Evolutionary conservation across 2,329 filamentous ascomycete species (phyloP), one percentile per base, ranked within the genome.

Genomic region (Botrytis cinerea): DNA sequence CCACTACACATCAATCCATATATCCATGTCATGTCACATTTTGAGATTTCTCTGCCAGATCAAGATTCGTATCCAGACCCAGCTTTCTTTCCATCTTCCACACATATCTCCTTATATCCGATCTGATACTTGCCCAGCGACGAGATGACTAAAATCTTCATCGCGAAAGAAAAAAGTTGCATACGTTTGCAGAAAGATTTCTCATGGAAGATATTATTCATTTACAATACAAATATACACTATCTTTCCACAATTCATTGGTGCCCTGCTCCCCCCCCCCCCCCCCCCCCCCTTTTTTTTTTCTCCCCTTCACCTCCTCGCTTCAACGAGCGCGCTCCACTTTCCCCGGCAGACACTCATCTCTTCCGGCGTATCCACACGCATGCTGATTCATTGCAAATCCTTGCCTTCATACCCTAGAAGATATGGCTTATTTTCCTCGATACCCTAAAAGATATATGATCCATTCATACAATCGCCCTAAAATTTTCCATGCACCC

Each of bases 381-480:
- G 66, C 66, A 68, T 43, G 66, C 66, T 68, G 54, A 68, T 43
- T 68, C 66, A 68, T 68, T 68, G 48, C 48, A 68, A 68, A 43
- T 57, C 35, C 12, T 48, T 68, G 38, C 38, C 48, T 28, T 57
- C 66, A 68, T 57, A 32, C 10, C 66, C n/a, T 68, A 43, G 40
- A 28, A 68, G 48, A 57, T 54, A 67, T n/a, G 32, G 35, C 9
- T 54, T 38, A 8, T n/a, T 57, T 57, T 32, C 6, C 51, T 57
- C 25, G n/a, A 67, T 67, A 67, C 46, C 64, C 64, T 67, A 40
- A 67, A 22, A 67, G 64, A 40, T 68, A 68, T 57, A 43, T 57
- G 32, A 43, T 57, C 40, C 48, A 16, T 57, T 68, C 66, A 54
- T 57, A 57, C 48, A 28, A 43, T 68, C 66, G 35, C 48, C 25